Evolutionary conservation across 2,329 filamentous ascomycete genomes (phyloP).

Genomic region (Beauveria sp.): DNA sequence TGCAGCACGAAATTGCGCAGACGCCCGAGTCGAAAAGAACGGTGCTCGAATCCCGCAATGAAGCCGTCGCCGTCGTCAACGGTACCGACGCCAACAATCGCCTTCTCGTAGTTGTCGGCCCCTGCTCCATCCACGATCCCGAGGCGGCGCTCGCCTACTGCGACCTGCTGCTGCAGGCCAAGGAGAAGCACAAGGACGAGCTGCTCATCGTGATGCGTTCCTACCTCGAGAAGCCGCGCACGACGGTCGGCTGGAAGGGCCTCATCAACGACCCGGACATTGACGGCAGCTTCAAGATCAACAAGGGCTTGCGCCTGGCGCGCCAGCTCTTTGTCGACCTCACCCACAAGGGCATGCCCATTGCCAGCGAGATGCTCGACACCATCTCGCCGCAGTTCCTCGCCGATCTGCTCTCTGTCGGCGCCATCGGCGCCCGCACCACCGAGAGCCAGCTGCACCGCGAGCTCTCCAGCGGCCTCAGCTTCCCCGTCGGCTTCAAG

Average conservation of each 20-base stretch:
- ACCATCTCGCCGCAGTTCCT: slow-evolving; percentile 98
- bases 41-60: slow-evolving; percentile 62
- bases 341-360: slow-evolving; percentile 80
- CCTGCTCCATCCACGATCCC: slow-evolving; percentile 96
- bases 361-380: slow-evolving; percentile 97
- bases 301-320: slow-evolving; percentile 92
- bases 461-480: slow-evolving; percentile 88
- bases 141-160: slow-evolving; percentile 77
- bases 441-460: slow-evolving; percentile 96
- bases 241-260: slow-evolving; percentile 98
- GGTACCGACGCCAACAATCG: slow-evolving; percentile 67
- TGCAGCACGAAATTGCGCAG: slow-evolving; percentile 79
- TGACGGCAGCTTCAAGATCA: slow-evolving; percentile 95
- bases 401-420: slow-evolving; percentile 89
- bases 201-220: slow-evolving; percentile 94
- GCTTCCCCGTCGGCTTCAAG: slow-evolving; percentile 98
- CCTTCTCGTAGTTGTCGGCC: slow-evolving; percentile 88
- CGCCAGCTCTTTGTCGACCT: slow-evolving; percentile 89
- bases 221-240: slow-evolving; percentile 97
- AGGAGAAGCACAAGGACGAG: slow-evolving; percentile 73
- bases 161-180: slow-evolving; percentile 68
- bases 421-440: slow-evolving; percentile 90
- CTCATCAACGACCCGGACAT: slow-evolving; percentile 99
- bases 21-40: slow-evolving; percentile 50
- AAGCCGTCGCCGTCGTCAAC: slow-evolving; percentile 67